Percentiles rank a stretch among this genome's conserved stretches.
phyloP scores from a whole-genome alignment of 2,329 filamentous ascomycete species.

The Ophiocordyceps australis region DNA sequence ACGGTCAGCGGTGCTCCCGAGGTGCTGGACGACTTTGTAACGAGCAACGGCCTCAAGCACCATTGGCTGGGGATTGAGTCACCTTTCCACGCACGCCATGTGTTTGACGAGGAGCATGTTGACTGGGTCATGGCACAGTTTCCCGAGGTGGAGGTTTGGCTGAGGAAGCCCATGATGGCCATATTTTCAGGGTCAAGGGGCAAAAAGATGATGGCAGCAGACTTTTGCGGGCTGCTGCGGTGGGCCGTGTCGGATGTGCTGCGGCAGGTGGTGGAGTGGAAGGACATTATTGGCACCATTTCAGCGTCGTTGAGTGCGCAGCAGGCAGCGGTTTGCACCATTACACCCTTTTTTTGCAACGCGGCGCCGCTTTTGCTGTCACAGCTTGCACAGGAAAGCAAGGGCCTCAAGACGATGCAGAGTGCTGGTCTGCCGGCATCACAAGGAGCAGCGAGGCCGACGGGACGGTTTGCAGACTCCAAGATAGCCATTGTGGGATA shows the following conservation, averaged over 20 bases:
- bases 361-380: constrained; percentile 1
- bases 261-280: neutral
- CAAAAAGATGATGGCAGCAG: neutral
- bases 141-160: neutral
- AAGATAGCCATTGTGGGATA: constrained; percentile 55
- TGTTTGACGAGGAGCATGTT: constrained; percentile 4
- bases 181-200: neutral
- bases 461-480: constrained; percentile 1
- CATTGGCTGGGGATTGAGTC: constrained; percentile 6
- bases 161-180: neutral
- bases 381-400: neutral
- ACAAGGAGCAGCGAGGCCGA: neutral
- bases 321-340: neutral
- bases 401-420: too few relatives aligned
- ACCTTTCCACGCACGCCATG: constrained; percentile 8
- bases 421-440: too few relatives aligned
- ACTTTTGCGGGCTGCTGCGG: neutral
- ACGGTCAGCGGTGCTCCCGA: constrained; percentile 9
- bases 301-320: neutral
- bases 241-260: neutral
- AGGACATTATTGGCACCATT: neutral
- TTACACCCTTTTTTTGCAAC: constrained; percentile 1
- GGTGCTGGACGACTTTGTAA: constrained; percentile 5
- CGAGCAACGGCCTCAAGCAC: constrained; percentile 2
- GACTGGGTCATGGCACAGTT: neutral